Base-by-base conservation (phyloP, 805 yeast genomes). In the Limtongozyma cylindracea region DNA sequence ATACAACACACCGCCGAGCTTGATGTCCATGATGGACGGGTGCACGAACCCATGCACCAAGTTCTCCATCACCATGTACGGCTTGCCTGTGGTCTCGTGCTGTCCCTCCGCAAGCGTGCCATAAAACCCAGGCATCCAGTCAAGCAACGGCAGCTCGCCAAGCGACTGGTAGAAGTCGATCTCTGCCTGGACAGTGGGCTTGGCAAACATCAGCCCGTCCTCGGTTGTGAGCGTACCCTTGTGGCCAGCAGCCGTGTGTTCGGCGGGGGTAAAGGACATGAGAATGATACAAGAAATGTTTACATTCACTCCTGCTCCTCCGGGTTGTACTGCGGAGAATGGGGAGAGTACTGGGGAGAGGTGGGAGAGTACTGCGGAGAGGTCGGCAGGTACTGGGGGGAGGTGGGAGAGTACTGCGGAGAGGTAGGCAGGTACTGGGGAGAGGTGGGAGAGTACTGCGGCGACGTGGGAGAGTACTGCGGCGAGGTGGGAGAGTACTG, bases 1-100 rank as follows among this genome's bases (percentile, higher is more conserved):
- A 32, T 70, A 64, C 17, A 84, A 44, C 7, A 54, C 36, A 5
- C 63, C 41, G 0, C 98, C 98, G 3, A 84, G 49, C 38, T 84
- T 84, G 21, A 84, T 61, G 39, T 84, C 98, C 29, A 84, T 34
- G 2, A 88, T 56, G 24, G 72, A 60, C 0, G 96, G 95, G 20
- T 48, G 43, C 4, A 22, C 36, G 36, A 53, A 73, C 1, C 77
- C 77, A 24, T 56, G 38, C 14, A 72, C 45, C 3, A 70, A 38
- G 39, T 84, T 88, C 32, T 68, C 68, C 16, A 88, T 45, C 6
- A 84, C 88, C 2, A 82, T 32, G 25, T 53, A 68, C 23, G 11
- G 18, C n/a, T 8, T 18, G 4, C 11, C 12, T 12, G 5, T 5
- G n/a, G 13, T 5, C 9, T 18, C 20, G 13, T 18, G 6, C 12